Base-by-base conservation (phyloP, 1,284 basidiomycete genomes). In the Laetiporus sulphureus region DNA sequence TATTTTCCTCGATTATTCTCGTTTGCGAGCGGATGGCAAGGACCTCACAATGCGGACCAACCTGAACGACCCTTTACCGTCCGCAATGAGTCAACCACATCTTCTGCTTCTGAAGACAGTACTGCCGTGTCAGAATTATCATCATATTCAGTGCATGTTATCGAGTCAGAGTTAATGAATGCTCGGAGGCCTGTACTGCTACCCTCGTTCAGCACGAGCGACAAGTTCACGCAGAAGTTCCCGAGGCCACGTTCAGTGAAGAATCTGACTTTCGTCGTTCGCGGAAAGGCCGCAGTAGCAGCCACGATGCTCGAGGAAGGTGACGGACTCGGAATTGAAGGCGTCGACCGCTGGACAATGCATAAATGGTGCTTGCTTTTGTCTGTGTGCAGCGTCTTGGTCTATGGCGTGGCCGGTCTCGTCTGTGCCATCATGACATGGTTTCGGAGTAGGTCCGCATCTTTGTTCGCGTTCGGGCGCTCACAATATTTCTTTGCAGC, bases 341-440 rank as follows among this genome's bases (percentile, higher is more conserved):
- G 49, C 29, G 51, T 64, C 24, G 67, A 63, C 21, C 49, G 59
- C 22, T 81, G 79, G 79, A 75, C 75, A 13, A 40, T 48, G 13
- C 70, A 71, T 55, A 82, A 81, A 55, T 79, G 75, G 74, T 71
- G 63, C 39, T 58, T 81, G 27, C 53, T 80, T 8, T 36, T 74
- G 15, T 79, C 77, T 4, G 66, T 77, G 10, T 59, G 62, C 24
- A 66, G 67, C 8, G 66, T 79, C 22, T 69, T 81, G 38, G 54
- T 59, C 1, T 77, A 73, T 57, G 76, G 77, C 3, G 46, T 64
- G 3, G 64, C 58, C 2, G 69, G 67, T 3, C 57, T 81, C 38
- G 55, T 69, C 12, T 69, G 66, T 44, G 66, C 70, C 0, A 55
- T 79, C 18, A 58, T 73, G 51, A 77, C 73, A 4, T 82, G 78